phyloP scores from a whole-genome alignment of 768 basidiomycete species.

The Amanita inopinata region DNA sequence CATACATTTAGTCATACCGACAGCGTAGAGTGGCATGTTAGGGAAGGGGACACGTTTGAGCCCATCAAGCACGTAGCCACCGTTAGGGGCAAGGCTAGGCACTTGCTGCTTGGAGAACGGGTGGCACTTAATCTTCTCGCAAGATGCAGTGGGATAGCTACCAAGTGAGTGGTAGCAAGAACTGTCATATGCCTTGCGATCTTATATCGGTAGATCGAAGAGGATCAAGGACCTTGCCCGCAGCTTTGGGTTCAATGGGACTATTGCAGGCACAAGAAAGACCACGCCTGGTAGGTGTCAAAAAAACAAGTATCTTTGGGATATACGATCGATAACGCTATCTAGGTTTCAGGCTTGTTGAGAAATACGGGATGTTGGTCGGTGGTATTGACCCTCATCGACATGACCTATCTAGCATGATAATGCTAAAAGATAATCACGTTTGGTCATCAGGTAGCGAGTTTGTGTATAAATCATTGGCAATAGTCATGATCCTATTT shows the following conservation, averaged over 20 bases:
- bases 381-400: slow-evolving; percentile 95
- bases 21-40: slow-evolving; percentile 91
- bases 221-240: slow-evolving; percentile 70
- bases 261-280: slow-evolving; percentile 92
- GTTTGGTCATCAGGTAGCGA: slow-evolving; percentile 89
- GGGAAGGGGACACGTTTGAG: slow-evolving; percentile 75
- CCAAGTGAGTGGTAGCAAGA: slow-evolving; percentile 60
- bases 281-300: slow-evolving; percentile 71
- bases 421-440: slow-evolving; percentile 99
- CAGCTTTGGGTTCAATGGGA: slow-evolving; percentile 72
- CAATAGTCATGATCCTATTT: slow-evolving; percentile 8
- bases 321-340: slow-evolving; percentile 5
- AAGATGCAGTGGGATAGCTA: slow-evolving; percentile 94
- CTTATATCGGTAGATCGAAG: slow-evolving; percentile 52
- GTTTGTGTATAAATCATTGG: slow-evolving; percentile 8
- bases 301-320: not conserved
- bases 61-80: slow-evolving; percentile 84
- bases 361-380: slow-evolving; percentile 98
- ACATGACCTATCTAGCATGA: slow-evolving; percentile 97
- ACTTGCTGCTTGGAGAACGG: slow-evolving; percentile 84
- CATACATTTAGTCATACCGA: not conserved
- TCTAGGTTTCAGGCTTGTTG: slow-evolving; percentile 85
- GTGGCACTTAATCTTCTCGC: slow-evolving; percentile 90
- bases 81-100: slow-evolving; percentile 80
- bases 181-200: not conserved